These are phyloP conservation scores for Triticum urartu DNA, from an alignment of 176 grass and related monocot species.

Conservation along the genomic window DNA sequence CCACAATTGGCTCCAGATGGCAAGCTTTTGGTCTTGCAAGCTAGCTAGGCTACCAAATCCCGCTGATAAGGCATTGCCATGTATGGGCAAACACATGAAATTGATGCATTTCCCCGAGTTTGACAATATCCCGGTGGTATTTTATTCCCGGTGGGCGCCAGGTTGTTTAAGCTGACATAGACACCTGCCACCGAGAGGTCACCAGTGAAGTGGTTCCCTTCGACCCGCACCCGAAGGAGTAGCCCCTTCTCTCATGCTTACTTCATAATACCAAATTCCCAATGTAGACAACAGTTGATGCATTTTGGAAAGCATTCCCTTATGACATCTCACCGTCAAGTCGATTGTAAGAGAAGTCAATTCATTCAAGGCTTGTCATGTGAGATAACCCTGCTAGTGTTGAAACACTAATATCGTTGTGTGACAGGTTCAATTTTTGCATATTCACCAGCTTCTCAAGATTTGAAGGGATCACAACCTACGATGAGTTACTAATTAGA, in stretches of 20 bases:
- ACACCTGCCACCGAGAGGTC: constrained; percentile 68
- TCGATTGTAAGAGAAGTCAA: constrained; percentile 90
- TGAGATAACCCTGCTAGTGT: constrained; percentile 55
- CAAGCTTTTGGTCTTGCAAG: constrained; percentile 51
- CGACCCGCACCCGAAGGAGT: constrained; percentile 23
- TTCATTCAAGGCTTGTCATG: constrained; percentile 66
- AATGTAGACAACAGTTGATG: constrained; percentile 40
- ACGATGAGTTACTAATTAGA: constrained; percentile 77
- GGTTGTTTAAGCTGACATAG: constrained; percentile 44
- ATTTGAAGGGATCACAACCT: constrained; percentile 60
- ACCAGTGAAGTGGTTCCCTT: constrained; percentile 60
- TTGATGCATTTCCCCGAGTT: constrained; percentile 66
- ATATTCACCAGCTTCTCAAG: constrained; percentile 47
- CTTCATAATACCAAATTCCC: constrained; percentile 36
- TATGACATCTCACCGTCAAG: constrained; percentile 59
- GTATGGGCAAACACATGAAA: constrained; percentile 44
- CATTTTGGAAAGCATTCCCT: constrained; percentile 50
- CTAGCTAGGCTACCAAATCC: constrained; percentile 48
- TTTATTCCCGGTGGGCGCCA: constrained; percentile 54
- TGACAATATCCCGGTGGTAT: constrained; percentile 51
- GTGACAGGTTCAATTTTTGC: constrained; percentile 72
- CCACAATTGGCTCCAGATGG: constrained; percentile 45
- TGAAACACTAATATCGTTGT: constrained; percentile 53
- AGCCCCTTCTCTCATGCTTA: too few species aligned
- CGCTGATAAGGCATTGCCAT: constrained; percentile 48